Percentiles rank a stretch among this genome's conserved stretches.
Conservation (phyloP, 345 rosid species). For the Mangifera indica region DNA sequence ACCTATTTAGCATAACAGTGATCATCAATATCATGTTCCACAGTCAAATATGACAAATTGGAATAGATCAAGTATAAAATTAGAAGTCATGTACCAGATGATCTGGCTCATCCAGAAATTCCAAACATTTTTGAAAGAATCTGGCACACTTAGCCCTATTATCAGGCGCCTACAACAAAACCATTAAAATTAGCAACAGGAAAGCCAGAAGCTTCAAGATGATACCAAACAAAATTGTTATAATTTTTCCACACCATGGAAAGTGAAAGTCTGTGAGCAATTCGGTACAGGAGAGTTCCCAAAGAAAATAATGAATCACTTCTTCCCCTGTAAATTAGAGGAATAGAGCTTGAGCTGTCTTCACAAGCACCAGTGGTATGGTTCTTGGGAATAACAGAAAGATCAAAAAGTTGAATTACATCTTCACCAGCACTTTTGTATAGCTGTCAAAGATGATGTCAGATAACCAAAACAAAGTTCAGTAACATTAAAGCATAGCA, state of each 20-base stretch:
- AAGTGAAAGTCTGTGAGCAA: constrained; percentile 87
- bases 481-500: not conserved
- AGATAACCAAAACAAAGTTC: constrained; percentile 14
- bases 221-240: constrained; percentile 4
- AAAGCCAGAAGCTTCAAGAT: constrained; percentile 13
- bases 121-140: constrained; percentile 78
- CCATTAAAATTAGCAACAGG: constrained; percentile 21
- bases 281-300: constrained; percentile 88
- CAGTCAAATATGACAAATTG: not conserved
- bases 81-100: constrained; percentile 57
- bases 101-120: constrained; percentile 78
- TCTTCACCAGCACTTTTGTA: constrained; percentile 94
- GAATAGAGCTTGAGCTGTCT: constrained; percentile 52
- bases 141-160: constrained; percentile 75
- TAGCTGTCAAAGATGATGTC: constrained; percentile 48
- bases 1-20: constrained; percentile 48
- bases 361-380: constrained; percentile 51
- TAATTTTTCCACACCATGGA: constrained; percentile 58
- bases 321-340: constrained; percentile 59
- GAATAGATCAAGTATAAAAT: constrained; percentile 1
- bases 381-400: constrained; percentile 72
- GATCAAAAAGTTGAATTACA: constrained; percentile 89
- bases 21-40: constrained; percentile 14
- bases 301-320: constrained; percentile 75
- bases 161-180: constrained; percentile 56